Evolutionary conservation across 1,284 basidiomycete genomes (phyloP), one percentile per base, ranked within the genome.

Genomic region (Chiua sp.): DNA sequence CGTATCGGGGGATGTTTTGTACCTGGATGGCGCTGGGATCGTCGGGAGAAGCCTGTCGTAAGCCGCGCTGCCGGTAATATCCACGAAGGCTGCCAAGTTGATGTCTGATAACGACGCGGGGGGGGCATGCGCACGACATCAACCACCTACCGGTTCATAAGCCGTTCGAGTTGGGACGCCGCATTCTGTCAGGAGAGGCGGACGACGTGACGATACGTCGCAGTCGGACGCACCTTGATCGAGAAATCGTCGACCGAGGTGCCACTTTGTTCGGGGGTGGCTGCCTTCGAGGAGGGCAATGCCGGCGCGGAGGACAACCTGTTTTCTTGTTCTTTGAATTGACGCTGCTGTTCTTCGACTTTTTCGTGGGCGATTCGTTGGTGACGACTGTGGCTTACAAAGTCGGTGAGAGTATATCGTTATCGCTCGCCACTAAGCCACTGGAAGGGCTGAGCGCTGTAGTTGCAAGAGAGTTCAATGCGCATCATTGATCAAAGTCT

Each of bases 311-410:
- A 93, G 77, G 3, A 90, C 90, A 51, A 93, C 87, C 68, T 92
- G 91, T 86, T 81, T 67, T 94, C 92, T 72, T 93, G 92, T 71
- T 92, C 88, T 67, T 92, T 87, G 44, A 94, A 82, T 66, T 93
- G 91, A 5, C 71, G 68, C 10, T 91, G 80, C 69, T 93, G 91
- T 66, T 90, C 85, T 68, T 93, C 92, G 64, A 93, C 92, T 73
- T 91, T 91, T 73, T 93, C 87, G 78, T 93, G 92, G 23, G 92
- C 92, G 72, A 93, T 88, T 59, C 90, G 84, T 90, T 15, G 35
- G 22, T 47, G 22, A 46, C 18, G 12, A 32, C 22, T 18, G 18
- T 12, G 33, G 54, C 88, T 65, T 66, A 90, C 90, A 68, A 93
- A 93, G 73, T 93, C 92, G 39, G 87, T 86, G 66, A 93, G 78